Evolutionary conservation across 495 filamentous ascomycete genomes (phyloP), one percentile per base, ranked within the genome.

Genomic region (Patellaria atrata): DNA sequence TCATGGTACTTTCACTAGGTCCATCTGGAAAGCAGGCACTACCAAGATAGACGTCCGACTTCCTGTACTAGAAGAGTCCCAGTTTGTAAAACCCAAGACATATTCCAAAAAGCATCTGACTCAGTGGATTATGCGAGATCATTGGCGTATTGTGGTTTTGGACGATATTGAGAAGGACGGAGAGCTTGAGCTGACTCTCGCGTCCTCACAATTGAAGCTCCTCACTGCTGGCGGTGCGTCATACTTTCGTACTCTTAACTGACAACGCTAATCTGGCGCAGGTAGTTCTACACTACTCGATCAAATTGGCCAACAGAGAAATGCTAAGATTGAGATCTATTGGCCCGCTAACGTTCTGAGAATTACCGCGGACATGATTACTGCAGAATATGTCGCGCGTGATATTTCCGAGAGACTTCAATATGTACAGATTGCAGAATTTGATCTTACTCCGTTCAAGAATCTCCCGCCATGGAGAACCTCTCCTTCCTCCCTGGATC

Each of bases 121-220:
- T 12, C 38, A 50, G 22, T 35, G 41, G 20, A 50, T 50, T 11
- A 19, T 50, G 10, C 24, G 46, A 26, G 23, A 26, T 11, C 15
- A 18, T 2, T 50, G 46, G 46, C 31, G 45, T 12, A 4, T 45
- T 4, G 25, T 39, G 9, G 7, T 45, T 22, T 25, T 50, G 11
- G 46, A 50, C 17, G 46, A 50, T 31, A 45, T 50, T 26, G 46
- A 50, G 22, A 30, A 41, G 22, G 35, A 38, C 2, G 46, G 46
- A 18, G 42, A 45, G 30, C 20, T 50, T 16, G 46, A 50, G 22
- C 11, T 50, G 16, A n/a, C 15, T 1, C 15, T 50, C 10, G 39
- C 42, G 25, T 28, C 27, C 2, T 50, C 42, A 42, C 46, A 50
- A 16, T 19, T 50, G n/a, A n/a, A 30, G 12, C 21, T 50, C 8